Evolutionary conservation across 1,284 basidiomycete species (phyloP), one percentile per base, ranked within the genome.

Genomic region (Leucocoprinus gongylophorus): DNA sequence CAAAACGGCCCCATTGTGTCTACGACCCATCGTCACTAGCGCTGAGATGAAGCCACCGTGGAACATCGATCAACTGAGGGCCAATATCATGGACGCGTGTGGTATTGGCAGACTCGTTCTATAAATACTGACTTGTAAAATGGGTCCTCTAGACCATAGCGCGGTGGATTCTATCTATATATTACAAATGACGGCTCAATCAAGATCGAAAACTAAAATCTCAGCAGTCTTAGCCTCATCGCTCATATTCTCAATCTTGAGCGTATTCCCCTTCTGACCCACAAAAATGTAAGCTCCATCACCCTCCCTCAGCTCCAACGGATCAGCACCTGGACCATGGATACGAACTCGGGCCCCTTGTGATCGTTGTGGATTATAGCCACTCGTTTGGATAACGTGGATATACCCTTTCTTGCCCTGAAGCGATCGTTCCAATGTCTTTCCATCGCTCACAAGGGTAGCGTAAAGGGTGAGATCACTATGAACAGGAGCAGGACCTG

Each of bases 331-430:
- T 15, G 67, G 67, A 13, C 75, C 74, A 28, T 62, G 61, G 37
- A 82, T 57, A 48, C 64, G 73, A 48, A 88, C 62, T 39, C 65
- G 64, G 0, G 76, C 79, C 0, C 85, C 85, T 1, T 63, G 67
- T 0, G 78, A 69, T 18, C 64, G 59, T 3, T 69, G 71, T 0
- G 73, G 62, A 56, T 91, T 87, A 67, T 87, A 93, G 2, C 88
- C 90, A 21, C 81, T 83, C 8, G 75, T 83, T 68, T 91, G 88
- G 49, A 90, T 71, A 49, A 89, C 75, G 54, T 88, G 84, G 44
- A 90, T 67, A 59, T 86, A 86, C 2, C 72, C 83, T 63, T 83
- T 85, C 56, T 61, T 64, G 5, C 70, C 73, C 32, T 64, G 62
- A 37, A 88, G 70, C 4, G 62, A 67, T 59, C 83, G 78, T 39